Base-by-base conservation (phyloP, 2,329 filamentous ascomycete genomes). In the Whalleya microplaca region DNA sequence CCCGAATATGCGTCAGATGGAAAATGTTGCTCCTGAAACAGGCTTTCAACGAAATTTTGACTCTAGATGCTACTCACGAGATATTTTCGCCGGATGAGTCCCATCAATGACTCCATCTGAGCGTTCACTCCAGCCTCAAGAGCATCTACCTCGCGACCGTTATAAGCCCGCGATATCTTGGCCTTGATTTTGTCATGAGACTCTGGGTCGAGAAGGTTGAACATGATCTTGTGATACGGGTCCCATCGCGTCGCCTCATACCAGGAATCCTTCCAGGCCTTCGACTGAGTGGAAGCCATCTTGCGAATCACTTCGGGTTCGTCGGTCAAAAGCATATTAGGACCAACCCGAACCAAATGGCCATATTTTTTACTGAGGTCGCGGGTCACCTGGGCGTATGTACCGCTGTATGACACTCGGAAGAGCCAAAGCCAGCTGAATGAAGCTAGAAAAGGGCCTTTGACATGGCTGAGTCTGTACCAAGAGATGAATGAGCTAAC, bases 111-210 rank as follows among this genome's bases (percentile, higher is more conserved):
- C 7, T 37, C 21, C 8, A 68, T 10, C 51, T 62, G 63, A 16
- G 29, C 6, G 41, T 66, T 55, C n/a, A 68, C 43, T 9, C 50
- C 56, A 4, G 46, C 45, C 42, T 68, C 64, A 10, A 65, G 44
- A 27, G 52, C 47, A 3, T 58, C 55, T 12, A 49, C 55, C 21
- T 68, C 66, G 7, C 61, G 61, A 10, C 66, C 66, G 44, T 50
- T 64, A 48, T 67, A 67, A 2, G 54, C 66, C 6, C 57, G 57
- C 16, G 45, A n/a, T 4, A 65, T 42, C 40, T 58, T 45, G 7
- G 63, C 52, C 55, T 69, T 69, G 20, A 60, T 40, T 14, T 53
- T 49, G 47, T 67, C 66, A 44, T 69, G 66, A 1, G 48, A 18
- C 12, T 32, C 21, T 4, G 63, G 54, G 14, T 62, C 53, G 12